Percentiles rank a stretch among this genome's conserved stretches.
Conservation (phyloP, 2,329 filamentous ascomycete species). For the Fusarium redolens region DNA sequence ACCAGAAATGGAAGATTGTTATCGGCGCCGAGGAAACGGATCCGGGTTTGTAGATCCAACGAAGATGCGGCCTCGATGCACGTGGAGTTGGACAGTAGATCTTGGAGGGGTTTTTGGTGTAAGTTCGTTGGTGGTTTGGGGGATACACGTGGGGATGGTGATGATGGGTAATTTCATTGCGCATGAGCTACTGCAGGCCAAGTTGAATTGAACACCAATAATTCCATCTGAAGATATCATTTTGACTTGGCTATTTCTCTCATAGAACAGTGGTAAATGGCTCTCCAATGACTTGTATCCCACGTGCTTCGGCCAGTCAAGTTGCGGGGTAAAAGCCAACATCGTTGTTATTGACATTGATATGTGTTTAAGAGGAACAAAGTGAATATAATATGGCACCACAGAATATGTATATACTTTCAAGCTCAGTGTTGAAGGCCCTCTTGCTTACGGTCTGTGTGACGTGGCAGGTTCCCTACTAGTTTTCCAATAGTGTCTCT, state of each 20-base stretch:
- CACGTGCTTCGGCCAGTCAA: background rate
- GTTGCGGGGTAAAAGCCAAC: background rate
- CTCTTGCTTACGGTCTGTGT: background rate
- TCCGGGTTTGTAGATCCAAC: constrained; percentile 35
- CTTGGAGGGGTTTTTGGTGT: constrained; percentile 2
- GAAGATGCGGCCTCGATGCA: constrained; percentile 16
- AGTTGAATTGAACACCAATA: background rate
- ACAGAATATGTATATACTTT: rapidly evolving
- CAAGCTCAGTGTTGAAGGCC: background rate
- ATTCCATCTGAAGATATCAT: background rate
- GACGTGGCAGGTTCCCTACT: background rate
- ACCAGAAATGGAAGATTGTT: constrained; percentile 27
- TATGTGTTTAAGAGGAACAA: background rate
- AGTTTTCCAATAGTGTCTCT: background rate
- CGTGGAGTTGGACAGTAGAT: constrained; percentile 32
- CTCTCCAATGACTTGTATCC: background rate
- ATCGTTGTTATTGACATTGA: background rate
- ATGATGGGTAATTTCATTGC: background rate
- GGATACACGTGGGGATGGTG: constrained; percentile 31
- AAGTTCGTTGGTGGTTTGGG: background rate
- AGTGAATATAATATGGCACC: background rate
- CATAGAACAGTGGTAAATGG: rapidly evolving
- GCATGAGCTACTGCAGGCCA: constrained; percentile 2
- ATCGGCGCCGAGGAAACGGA: constrained; percentile 11
- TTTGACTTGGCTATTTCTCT: background rate